Base-by-base conservation (phyloP, 768 basidiomycete genomes). In the Lentinus brumalis region DNA sequence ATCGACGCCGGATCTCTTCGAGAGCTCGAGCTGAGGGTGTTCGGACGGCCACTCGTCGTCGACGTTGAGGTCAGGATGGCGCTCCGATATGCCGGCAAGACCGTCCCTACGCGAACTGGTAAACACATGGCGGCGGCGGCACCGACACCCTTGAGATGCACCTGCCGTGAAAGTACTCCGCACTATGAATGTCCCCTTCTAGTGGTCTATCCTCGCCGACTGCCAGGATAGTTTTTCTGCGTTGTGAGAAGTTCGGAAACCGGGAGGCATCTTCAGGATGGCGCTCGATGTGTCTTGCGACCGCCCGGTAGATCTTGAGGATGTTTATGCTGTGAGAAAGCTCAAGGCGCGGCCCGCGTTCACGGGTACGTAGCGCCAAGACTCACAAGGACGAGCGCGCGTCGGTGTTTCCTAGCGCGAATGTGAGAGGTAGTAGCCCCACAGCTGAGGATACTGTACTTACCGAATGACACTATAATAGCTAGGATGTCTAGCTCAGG, bases 161-260 rank as follows among this genome's bases (percentile, higher is more conserved):
- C 91, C 81, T 84, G 67, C 92, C 92, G 66, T 93, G 92, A 68
- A 97, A 96, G 71, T 92, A 94, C 63, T 87, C 81, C 14, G 94
- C 95, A 53, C 81, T 87, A 68, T 91, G 88, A 7, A 83, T 70
- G 18, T 85, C 84, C 3, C 93, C 94, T 52, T 83, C 78, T 2
- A 94, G 79, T 10, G 94, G 94, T 1, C 80, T 80, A 11, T 77
- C 74, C 38, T 83, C 79, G 1, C 94, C 95, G 41, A 79, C 72
- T 2, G 81, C 85, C 44, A 96, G 77, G 42, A 90, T 78, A 0
- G 89, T 86, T 65, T 82, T 89, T 39, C 69, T 66, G 3, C 66
- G 31, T 3, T 77, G 67, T n/a, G 76, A 67, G 61, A 89, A 86
- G 57, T 88, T 88, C 0, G 84, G 85, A 67, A 89, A 96, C 50